Base-by-base conservation (phyloP, 1,284 basidiomycete genomes). In the Melampsora americana region DNA sequence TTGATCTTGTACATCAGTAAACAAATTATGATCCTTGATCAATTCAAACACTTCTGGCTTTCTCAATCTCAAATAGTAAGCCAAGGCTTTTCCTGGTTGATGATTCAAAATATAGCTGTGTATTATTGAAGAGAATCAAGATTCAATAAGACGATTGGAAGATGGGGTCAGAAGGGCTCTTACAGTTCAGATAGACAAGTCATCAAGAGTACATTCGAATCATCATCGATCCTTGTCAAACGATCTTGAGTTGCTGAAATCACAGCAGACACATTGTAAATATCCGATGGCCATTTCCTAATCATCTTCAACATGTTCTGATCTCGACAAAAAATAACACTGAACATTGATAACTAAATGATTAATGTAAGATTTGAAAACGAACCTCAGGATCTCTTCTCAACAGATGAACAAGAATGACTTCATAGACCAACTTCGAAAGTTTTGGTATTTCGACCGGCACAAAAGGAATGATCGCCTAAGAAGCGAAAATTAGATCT, bases 1-100 rank as follows among this genome's bases (percentile, higher is more conserved):
- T 83, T 96, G 93, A 81, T 98, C 93, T 81, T 93, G 91, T 0
- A 99, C 91, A 60, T 93, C 93, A 26, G 93, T 93, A 83, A 97
- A 98, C 1, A 99, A 86, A 79, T 96, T 96, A 82, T 98, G 87
- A 75, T 97, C 93, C 60, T 91, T 87, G 79, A 99, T 97, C 70
- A 99, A 89, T 79, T 95, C 91, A 82, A 99, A 97, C 1, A 98
- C 95, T 79, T 93, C 90, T 1, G 93, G 89, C 66, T 90, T 87
- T 11, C 94, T 88, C 16, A 99, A 85, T 2, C 92, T 88, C 12
- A 99, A 86, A 84, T 90, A 92, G 84, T 89, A 98, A 0, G 92
- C 91, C 1, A 99, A 85, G 0, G 95, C 96, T 84, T 95, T 95
- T 30, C 92, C 93, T 0, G 92, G 93, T 84, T 98, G 94, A 1